Base-by-base conservation (phyloP, 2,329 filamentous ascomycete species). In the Calonectria crousiana region DNA sequence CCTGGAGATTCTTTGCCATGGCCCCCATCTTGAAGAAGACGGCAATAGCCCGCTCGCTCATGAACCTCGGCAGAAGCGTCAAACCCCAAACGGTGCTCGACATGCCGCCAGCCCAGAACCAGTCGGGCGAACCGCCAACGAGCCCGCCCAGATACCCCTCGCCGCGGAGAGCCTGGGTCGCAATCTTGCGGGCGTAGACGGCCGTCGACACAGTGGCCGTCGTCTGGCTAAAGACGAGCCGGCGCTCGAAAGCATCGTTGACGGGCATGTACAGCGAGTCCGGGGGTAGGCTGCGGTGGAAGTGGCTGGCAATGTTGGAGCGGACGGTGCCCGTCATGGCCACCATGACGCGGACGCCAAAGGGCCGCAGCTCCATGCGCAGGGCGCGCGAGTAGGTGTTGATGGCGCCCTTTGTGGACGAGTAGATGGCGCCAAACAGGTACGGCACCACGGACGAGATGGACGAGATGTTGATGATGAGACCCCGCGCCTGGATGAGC, bases 401-500 rank as follows among this genome's bases (percentile, higher is more conserved):
- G 44, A 91, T 83, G 66, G 90, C 90, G 67, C 86, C 89, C 85
- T 91, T 92, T 79, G 85, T 86, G n/a, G 89, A 89, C 75, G 87
- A 87, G 84, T 91, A 91, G 73, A 88, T 85, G 67, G 87, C 84
- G 26, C 87, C 88, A 77, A 91, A 91, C 52, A 89, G 83, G 79
- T 90, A 90, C 11, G 89, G 88, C 4, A 87, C 84, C 28, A 89
- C 77, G 34, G 89, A 85, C 3, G 89, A 87, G 10, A 88, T 84
- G 30, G 89, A 90, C 8, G 89, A 89, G 72, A 91, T 87, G 82
- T 91, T 91, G 83, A 91, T 81, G 79, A 91, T 86, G 13, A 91
- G 84, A 0, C 90, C 89, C 30, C 84, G 84, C 0, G 89, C 84
- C 20, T 85, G 81, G 65, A 91, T 88, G 30, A 92, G 86, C 53